These are phyloP conservation scores for Didymella pomorum DNA, from an alignment of 2,329 filamentous ascomycete species.

Conservation along the genomic window DNA sequence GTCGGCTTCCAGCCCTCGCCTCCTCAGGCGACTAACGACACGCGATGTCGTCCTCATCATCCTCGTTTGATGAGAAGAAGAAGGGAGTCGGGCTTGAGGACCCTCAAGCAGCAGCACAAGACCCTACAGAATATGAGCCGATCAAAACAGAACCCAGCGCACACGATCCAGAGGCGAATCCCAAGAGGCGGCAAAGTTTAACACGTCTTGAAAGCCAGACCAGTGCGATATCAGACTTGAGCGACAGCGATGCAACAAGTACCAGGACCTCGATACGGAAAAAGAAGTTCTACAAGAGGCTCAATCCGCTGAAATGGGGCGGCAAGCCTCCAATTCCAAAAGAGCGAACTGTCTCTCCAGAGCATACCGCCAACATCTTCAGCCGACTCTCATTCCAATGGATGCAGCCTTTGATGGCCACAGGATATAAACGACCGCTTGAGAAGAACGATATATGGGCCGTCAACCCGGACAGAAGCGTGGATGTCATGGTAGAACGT, in stretches of 20 bases:
- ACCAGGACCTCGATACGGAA: constrained; percentile 38
- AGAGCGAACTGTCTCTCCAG: constrained; percentile 66
- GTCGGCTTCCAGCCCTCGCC: constrained; percentile 6
- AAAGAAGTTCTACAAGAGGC: constrained; percentile 68
- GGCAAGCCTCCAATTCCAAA: constrained; percentile 64
- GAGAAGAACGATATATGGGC: constrained; percentile 87
- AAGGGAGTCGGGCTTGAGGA: constrained; percentile 50
- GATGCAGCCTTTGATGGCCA: constrained; percentile 85
- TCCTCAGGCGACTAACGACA: constrained; percentile 1
- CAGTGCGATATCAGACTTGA: constrained; percentile 40
- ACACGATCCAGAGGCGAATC: constrained; percentile 16
- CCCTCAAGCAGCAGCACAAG: constrained; percentile 44
- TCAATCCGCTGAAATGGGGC: constrained; percentile 59
- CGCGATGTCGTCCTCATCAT: constrained; percentile 33
- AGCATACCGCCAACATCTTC: constrained; percentile 76
- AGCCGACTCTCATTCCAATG: constrained; percentile 85
- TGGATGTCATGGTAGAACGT: constrained; percentile 72
- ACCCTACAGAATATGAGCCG: constrained; percentile 51
- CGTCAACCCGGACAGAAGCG: constrained; percentile 81
- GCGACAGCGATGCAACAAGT: constrained; percentile 38
- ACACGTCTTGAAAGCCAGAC: constrained; percentile 41
- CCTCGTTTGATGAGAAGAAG: constrained; percentile 45
- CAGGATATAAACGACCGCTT: constrained; percentile 84
- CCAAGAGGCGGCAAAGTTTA: constrained; percentile 26
- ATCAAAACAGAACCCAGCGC: constrained; percentile 51